phyloP scores from a whole-genome alignment of 768 basidiomycete species.

The Amanita molliuscula region DNA sequence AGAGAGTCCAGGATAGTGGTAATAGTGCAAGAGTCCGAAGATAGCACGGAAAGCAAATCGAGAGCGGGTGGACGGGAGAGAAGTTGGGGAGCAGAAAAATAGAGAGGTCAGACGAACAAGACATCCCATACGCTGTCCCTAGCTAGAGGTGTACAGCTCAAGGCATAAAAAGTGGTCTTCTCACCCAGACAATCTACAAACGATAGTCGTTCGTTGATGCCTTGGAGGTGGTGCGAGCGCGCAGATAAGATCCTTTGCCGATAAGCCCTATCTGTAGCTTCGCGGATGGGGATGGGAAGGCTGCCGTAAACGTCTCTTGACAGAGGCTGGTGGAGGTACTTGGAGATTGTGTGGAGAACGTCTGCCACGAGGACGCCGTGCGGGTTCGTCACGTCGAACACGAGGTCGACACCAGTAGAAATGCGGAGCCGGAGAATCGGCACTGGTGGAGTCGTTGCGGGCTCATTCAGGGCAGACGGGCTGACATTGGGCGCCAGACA shows the following conservation, averaged over 20 bases:
- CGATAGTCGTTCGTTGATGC: constrained; percentile 2
- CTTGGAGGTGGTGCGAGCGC: neutral
- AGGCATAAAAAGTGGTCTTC: neutral
- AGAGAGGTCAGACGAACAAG: neutral
- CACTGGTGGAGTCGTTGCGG: neutral
- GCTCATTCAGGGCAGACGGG: neutral
- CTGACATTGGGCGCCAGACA: neutral
- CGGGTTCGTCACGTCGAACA: constrained; percentile 5
- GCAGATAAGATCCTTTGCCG: neutral
- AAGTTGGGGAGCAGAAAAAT: neutral
- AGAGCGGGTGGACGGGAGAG: constrained; percentile 1
- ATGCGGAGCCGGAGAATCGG: neutral
- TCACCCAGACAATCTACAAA: constrained; percentile 8
- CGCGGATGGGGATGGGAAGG: neutral
- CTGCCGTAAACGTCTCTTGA: constrained; percentile 6
- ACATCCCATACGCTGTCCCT: neutral
- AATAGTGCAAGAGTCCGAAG: neutral
- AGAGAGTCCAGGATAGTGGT: neutral
- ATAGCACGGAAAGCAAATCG: constrained; percentile 1
- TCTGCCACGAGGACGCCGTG: constrained; percentile 1
- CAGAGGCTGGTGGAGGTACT: neutral
- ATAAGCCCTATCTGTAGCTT: constrained; percentile 3
- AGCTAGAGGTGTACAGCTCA: neutral
- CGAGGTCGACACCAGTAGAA: neutral
- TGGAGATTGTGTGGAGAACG: neutral